Conservation (phyloP, 345 rosid species). For the Eucalyptus cladocalyx region DNA sequence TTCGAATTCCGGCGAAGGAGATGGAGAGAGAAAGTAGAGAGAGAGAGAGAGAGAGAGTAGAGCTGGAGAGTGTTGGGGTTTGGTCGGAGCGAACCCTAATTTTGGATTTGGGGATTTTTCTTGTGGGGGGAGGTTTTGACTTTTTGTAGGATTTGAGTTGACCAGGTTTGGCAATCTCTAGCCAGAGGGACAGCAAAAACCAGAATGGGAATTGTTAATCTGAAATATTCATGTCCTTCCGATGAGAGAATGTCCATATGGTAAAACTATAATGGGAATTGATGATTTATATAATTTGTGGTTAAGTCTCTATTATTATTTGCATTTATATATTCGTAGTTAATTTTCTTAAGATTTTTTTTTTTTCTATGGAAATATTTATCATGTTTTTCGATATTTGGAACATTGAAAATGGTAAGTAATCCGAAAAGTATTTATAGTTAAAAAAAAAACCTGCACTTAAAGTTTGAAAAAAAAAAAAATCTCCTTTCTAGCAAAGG, state of each 20-base stretch:
- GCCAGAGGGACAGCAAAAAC: not conserved
- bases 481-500: not conserved
- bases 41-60: no score
- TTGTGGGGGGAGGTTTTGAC: not conserved
- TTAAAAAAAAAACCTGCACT: not conserved
- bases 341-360: fast-evolving
- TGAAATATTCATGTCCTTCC: not conserved
- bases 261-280: not conserved
- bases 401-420: not conserved
- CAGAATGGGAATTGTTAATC: not conserved
- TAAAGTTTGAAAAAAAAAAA: not conserved
- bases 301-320: not conserved
- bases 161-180: not conserved
- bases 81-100: not conserved
- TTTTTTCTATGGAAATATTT: not conserved
- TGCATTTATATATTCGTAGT: not conserved
- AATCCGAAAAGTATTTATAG: not conserved
- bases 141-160: not conserved
- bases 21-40: not conserved
- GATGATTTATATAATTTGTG: not conserved
- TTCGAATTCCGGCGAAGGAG: not conserved
- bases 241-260: not conserved
- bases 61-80: not conserved
- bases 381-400: not conserved
- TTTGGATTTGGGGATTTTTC: not conserved